phyloP scores from a whole-genome alignment of 2,329 filamentous ascomycete species.

The Ceratocystis harringtonii region DNA sequence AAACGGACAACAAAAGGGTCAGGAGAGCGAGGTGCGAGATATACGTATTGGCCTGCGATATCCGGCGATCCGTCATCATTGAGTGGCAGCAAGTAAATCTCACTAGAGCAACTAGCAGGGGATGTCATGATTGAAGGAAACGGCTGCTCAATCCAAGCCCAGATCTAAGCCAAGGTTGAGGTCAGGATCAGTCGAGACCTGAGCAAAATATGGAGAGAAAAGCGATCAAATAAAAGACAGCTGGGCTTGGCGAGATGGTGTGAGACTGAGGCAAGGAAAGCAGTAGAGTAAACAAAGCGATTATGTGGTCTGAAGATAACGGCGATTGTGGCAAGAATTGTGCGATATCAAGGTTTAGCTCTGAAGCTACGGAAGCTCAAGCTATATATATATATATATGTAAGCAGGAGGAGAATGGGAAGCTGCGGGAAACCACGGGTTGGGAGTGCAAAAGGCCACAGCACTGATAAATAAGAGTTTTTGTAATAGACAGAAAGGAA shows the following conservation, averaged over 20 bases:
- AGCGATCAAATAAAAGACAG: background rate
- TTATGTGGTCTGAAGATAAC: constrained; percentile 1
- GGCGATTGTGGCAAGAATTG: background rate
- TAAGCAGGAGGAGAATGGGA: no score
- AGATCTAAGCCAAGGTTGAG: no score
- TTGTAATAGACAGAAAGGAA: background rate
- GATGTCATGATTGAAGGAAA: constrained; percentile 36
- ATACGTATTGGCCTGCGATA: constrained; percentile 79
- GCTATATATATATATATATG: no score
- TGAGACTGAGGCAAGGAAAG: background rate
- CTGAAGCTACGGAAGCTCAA: background rate
- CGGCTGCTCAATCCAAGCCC: background rate
- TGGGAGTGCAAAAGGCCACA: background rate
- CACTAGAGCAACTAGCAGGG: constrained; percentile 46
- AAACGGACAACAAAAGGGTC: constrained; percentile 74
- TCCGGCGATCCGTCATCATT: constrained; percentile 88
- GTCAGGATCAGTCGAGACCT: background rate
- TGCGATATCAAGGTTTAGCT: background rate
- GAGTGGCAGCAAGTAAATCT: constrained; percentile 78
- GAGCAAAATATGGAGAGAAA: background rate
- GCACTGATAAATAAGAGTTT: background rate
- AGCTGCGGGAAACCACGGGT: no score
- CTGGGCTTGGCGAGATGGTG: background rate
- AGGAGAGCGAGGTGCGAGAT: constrained; percentile 59
- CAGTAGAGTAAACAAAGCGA: background rate